Conservation (phyloP, 371 early-diverging fungal genomes). For the Mucor circinelloides region DNA sequence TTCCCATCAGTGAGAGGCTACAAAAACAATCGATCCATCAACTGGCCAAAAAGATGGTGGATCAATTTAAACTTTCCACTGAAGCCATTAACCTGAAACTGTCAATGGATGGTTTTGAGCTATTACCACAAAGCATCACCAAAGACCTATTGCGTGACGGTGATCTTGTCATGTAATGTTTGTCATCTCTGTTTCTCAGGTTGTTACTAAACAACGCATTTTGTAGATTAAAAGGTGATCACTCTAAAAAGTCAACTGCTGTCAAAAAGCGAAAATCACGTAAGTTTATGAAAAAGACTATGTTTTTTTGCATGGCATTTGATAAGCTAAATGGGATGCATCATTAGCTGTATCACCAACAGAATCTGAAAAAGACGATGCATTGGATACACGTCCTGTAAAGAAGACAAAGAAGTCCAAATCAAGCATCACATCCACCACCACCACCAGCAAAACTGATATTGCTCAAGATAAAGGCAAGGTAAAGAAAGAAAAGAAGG, state of each 20-base stretch:
- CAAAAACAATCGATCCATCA: constrained; percentile 10
- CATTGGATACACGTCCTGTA: neutral
- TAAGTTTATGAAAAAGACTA: neutral
- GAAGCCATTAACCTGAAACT: constrained; percentile 2
- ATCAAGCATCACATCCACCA: neutral
- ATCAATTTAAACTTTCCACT: neutral
- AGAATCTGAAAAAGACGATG: neutral
- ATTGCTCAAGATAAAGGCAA: too few relatives aligned
- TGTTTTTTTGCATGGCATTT: neutral
- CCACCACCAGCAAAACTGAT: too few relatives aligned
- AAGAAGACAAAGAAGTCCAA: constrained; percentile 1
- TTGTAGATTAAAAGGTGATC: neutral
- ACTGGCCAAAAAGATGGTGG: constrained; percentile 1
- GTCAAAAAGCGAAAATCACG: constrained; percentile 1
- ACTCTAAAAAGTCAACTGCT: neutral
- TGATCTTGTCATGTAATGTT: constrained; percentile 20
- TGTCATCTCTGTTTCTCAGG: neutral
- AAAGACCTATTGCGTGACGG: constrained; percentile 17
- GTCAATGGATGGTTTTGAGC: constrained; percentile 9
- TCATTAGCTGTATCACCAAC: neutral
- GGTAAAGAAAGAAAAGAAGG: neutral
- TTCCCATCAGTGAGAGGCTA: neutral
- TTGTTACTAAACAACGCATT: neutral
- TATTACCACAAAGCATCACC: constrained; percentile 14
- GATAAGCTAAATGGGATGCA: neutral